Evolutionary conservation across 768 basidiomycete genomes (phyloP).

Genomic region (Leccinum incarnatum): DNA sequence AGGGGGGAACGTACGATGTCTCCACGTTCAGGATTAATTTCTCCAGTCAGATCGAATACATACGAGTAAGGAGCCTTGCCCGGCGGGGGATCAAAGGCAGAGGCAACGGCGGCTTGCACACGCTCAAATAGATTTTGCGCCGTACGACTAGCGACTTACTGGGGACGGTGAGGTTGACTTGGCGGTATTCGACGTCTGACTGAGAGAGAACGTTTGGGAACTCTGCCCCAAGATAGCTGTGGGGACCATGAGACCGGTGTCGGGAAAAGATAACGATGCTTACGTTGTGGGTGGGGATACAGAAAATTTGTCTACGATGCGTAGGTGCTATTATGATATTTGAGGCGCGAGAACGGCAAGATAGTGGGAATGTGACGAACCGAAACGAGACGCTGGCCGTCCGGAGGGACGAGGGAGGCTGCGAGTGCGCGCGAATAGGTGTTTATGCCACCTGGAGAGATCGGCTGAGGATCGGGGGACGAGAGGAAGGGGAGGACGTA

Average conservation of each 20-base stretch:
- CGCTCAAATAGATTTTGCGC: slow-evolving; percentile 12
- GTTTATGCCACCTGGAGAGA: slow-evolving; percentile 68
- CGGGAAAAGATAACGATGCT: slow-evolving; percentile 24
- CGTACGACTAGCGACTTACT: slow-evolving; percentile 40
- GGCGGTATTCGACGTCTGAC: slow-evolving; percentile 73
- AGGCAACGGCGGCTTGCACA: slow-evolving; percentile 57
- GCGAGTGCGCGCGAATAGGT: slow-evolving; percentile 75
- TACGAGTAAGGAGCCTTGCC: slow-evolving; percentile 70
- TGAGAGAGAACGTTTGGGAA: slow-evolving; percentile 70
- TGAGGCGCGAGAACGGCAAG: slow-evolving; percentile 7
- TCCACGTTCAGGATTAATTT: slow-evolving; percentile 69
- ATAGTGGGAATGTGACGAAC: slow-evolving; percentile 42
- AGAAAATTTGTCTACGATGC: slow-evolving; percentile 74
- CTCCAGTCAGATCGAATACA: slow-evolving; percentile 85
- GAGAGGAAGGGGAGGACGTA: slow-evolving; percentile 34
- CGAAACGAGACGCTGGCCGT: slow-evolving; percentile 68
- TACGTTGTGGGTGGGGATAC: slow-evolving; percentile 74
- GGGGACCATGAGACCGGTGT: slow-evolving; percentile 6
- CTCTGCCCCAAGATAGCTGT: slow-evolving; percentile 73
- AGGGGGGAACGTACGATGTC: slow-evolving; percentile 54
- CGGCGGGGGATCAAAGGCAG: slow-evolving; percentile 68
- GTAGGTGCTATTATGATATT: slow-evolving; percentile 47
- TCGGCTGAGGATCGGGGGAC: slow-evolving; percentile 9
- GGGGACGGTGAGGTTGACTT: slow-evolving; percentile 74
- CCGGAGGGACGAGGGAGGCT: slow-evolving; percentile 59